These are phyloP conservation scores for Liriodendron chinense DNA, from an alignment of 164 flowering plant genomes.

Conservation along the genomic window DNA sequence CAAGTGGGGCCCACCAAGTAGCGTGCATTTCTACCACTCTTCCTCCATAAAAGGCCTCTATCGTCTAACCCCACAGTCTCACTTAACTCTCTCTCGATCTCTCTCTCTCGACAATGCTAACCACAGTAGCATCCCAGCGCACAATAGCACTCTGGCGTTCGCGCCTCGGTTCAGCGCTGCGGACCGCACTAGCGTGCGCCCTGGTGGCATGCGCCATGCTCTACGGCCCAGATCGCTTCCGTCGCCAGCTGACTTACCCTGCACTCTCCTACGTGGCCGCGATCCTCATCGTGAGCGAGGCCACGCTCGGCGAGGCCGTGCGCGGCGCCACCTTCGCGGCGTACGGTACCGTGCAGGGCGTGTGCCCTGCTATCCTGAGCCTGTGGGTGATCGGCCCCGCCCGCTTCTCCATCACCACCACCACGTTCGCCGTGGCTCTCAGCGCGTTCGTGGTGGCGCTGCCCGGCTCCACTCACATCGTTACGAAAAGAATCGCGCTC, in stretches of 20 bases:
- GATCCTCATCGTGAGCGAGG: conserved; percentile 51
- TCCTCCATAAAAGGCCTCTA: background rate
- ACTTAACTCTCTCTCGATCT: background rate
- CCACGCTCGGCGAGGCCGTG: conserved; percentile 65
- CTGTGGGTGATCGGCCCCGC: conserved; percentile 64
- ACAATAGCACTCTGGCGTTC: conserved; percentile 34
- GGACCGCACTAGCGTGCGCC: conserved; percentile 66
- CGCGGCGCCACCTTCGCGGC: conserved; percentile 55
- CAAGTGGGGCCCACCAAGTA: background rate
- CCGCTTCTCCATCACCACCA: conserved; percentile 24
- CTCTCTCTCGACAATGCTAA: background rate
- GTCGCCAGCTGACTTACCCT: conserved; percentile 43
- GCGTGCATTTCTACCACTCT: background rate
- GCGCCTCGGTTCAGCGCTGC: conserved; percentile 50
- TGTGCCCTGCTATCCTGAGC: conserved; percentile 51
- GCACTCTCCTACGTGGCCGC: conserved; percentile 70
- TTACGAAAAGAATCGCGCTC: conserved; percentile 61
- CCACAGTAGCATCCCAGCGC: background rate
- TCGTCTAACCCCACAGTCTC: too few relatives aligned
- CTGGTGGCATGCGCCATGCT: conserved; percentile 58
- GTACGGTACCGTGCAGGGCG: conserved; percentile 55
- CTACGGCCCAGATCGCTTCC: conserved; percentile 45
- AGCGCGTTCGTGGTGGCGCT: conserved; percentile 52
- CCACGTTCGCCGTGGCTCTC: conserved; percentile 44
- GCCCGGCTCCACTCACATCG: conserved; percentile 42